Evolutionary conservation across 371 early-diverging fungal species (phyloP).

Genomic region (Circinella minor): DNA sequence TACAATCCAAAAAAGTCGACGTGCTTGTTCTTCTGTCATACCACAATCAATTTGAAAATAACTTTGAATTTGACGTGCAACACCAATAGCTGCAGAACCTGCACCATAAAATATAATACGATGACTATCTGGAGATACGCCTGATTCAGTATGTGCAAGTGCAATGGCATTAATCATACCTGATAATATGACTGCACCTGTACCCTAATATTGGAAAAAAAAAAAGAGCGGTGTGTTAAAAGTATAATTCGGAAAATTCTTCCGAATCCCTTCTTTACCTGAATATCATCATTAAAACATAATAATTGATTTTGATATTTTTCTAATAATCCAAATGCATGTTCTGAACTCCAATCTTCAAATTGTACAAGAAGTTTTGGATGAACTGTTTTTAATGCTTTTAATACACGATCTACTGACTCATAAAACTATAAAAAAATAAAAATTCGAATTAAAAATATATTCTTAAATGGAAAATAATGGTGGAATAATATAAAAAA

Average conservation of each 20-base stretch:
- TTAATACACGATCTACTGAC: conserved; percentile 79
- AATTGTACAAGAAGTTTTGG: conserved; percentile 88
- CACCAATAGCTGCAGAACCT: conserved; percentile 90
- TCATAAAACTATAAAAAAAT: conserved; percentile 67
- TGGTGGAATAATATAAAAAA: too few species aligned
- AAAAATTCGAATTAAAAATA: not conserved
- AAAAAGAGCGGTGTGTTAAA: too few species aligned
- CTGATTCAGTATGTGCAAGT: conserved; percentile 53
- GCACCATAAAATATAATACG: conserved; percentile 90
- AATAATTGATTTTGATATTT: conserved; percentile 70
- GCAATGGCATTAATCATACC: conserved; percentile 91
- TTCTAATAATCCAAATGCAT: conserved; percentile 75
- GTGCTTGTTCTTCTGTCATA: conserved; percentile 76
- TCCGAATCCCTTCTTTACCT: conserved; percentile 13
- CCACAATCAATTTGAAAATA: conserved; percentile 73
- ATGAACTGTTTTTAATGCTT: conserved; percentile 68
- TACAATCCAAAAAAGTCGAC: conserved; percentile 82
- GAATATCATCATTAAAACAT: conserved; percentile 77
- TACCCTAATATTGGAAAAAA: conserved; percentile 51
- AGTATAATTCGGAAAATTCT: not conserved
- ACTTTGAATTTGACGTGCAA: conserved; percentile 82
- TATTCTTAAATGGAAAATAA: not conserved
- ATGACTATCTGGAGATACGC: conserved; percentile 69
- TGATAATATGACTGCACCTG: conserved; percentile 88
- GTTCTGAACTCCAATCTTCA: conserved; percentile 93